Evolutionary conservation across 768 basidiomycete genomes (phyloP).

Genomic region (Leccinum fibrillosum): DNA sequence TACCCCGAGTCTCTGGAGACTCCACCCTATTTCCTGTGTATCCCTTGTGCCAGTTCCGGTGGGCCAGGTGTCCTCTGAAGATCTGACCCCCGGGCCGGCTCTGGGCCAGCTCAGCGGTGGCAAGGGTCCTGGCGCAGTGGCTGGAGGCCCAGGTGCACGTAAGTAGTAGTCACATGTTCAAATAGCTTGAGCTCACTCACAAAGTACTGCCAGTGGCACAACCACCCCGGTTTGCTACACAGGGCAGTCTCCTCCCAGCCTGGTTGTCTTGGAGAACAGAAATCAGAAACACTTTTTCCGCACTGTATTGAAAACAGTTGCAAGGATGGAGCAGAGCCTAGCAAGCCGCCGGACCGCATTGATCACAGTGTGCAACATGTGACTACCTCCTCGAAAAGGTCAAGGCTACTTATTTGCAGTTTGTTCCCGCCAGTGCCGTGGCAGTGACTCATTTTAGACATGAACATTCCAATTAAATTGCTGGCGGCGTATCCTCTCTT

Average conservation of each 20-base stretch:
- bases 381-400: background rate
- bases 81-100: too few relatives aligned
- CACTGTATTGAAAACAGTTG: background rate
- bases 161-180: too few relatives aligned
- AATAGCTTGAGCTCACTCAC: background rate
- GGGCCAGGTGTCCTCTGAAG: background rate
- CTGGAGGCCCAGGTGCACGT: too few relatives aligned
- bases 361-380: background rate
- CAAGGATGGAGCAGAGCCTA: background rate
- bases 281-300: background rate
- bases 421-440: background rate
- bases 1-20: background rate
- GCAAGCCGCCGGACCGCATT: background rate
- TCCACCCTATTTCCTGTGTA: background rate
- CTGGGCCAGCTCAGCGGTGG: background rate
- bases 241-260: too few relatives aligned
- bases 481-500: background rate
- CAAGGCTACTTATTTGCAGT: background rate
- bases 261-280: background rate
- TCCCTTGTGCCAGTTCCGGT: background rate
- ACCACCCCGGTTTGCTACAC: too few relatives aligned
- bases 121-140: background rate
- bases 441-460: background rate
- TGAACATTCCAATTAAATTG: background rate
- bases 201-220: too few relatives aligned